A percentile compares a stretch with the other conserved stretches of the same genome.
Conservation (phyloP, 106 monocot genomes). For the Platanthera zijinensis region DNA sequence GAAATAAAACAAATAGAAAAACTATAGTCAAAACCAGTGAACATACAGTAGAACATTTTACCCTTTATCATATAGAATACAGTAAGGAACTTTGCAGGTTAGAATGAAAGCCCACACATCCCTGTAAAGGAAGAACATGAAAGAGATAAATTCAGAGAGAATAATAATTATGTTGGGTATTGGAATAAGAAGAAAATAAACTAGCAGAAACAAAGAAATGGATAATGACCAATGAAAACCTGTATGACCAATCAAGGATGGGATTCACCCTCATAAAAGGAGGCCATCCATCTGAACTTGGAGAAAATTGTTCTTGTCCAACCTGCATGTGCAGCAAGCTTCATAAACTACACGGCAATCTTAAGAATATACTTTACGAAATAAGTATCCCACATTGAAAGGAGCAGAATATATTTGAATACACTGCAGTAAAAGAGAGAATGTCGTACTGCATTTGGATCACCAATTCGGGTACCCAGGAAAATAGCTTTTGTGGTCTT, state of each 20-base stretch:
- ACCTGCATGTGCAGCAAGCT: constrained; percentile 38
- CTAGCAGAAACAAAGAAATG: not conserved
- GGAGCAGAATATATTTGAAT: not conserved
- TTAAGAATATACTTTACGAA: not conserved
- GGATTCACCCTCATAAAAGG: constrained; percentile 99
- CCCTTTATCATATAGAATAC: constrained; percentile 94
- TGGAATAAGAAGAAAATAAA: not conserved
- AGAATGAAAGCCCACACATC: constrained; percentile 98
- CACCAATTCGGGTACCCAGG: constrained; percentile 97
- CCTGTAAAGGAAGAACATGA: constrained; percentile 30
- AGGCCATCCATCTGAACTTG: constrained; percentile 96
- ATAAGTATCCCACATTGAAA: not conserved
- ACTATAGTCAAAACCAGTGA: not conserved
- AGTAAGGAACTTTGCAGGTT: constrained; percentile 82
- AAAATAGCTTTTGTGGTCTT: constrained; percentile 93
- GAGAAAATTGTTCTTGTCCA: constrained; percentile 98
- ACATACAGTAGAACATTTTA: constrained; percentile 24
- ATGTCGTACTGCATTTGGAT: constrained; percentile 89
- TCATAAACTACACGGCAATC: not conserved
- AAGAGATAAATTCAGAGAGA: not conserved
- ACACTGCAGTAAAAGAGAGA: not conserved
- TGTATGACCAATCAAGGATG: constrained; percentile 99
- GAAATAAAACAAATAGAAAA: not conserved
- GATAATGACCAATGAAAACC: constrained; percentile 37
- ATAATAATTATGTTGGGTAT: not conserved